Evolutionary conservation across 306 rosid genomes (phyloP).

Genomic region (Rosa chinensis): DNA sequence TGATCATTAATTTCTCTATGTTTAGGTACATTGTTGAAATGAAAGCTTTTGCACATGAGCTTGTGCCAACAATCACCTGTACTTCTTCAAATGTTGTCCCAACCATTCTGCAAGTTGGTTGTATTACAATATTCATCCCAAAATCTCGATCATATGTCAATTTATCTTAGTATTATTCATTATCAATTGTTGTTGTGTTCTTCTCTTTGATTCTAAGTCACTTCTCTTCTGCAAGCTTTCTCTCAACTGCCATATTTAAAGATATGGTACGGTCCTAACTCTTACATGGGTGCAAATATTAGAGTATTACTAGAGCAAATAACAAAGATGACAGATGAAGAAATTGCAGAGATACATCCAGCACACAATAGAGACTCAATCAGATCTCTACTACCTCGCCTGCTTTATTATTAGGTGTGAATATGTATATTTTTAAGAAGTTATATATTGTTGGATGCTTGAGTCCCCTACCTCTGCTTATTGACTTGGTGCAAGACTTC

Average conservation of each 20-base stretch:
- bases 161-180: conserved; percentile 7
- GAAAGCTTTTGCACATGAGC: conserved; percentile 91
- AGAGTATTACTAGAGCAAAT: conserved; percentile 74
- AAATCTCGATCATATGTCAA: conserved; percentile 4
- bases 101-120: conserved; percentile 82
- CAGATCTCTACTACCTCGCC: conserved; percentile 66
- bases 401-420: conserved; percentile 69
- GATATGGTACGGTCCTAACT: conserved; percentile 89
- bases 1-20: too few relatives aligned
- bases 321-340: conserved; percentile 82
- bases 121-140: not conserved
- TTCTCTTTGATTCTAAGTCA: not conserved
- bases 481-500: not conserved
- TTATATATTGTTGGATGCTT: not conserved
- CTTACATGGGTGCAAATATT: conserved; percentile 99
- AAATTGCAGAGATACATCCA: conserved; percentile 74
- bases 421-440: not conserved
- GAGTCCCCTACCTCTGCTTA: not conserved
- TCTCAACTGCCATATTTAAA: conserved; percentile 81
- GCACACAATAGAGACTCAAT: conserved; percentile 64
- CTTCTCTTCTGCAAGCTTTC: conserved; percentile 61
- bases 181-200: not conserved
- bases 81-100: conserved; percentile 96
- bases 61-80: conserved; percentile 97
- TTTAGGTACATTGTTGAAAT: conserved; percentile 40